phyloP scores from a whole-genome alignment of 495 filamentous ascomycete species.

The Penicillium angulare region DNA sequence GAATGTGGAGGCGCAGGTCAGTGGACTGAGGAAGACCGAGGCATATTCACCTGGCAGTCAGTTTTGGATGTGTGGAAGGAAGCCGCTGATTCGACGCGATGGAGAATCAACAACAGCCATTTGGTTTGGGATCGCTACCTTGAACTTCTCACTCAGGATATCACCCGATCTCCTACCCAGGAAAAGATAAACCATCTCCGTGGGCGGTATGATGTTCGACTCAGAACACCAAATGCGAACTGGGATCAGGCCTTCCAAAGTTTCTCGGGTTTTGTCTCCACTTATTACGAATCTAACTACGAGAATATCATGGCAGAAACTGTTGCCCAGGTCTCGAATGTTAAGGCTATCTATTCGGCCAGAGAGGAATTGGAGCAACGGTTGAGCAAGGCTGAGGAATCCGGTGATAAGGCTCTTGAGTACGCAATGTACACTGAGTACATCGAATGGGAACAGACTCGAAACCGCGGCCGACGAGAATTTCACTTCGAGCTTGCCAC shows the following conservation, averaged over 20 bases:
- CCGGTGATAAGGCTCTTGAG: constrained; percentile 56
- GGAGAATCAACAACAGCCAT: constrained; percentile 81
- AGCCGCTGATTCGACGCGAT: constrained; percentile 73
- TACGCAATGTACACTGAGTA: constrained; percentile 69
- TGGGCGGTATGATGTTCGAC: constrained; percentile 67
- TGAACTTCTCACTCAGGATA: constrained; percentile 58
- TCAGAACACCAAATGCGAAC: constrained; percentile 75
- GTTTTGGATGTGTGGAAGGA: constrained; percentile 77
- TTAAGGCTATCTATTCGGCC: constrained; percentile 64
- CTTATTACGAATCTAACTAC: constrained; percentile 70
- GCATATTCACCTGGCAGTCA: constrained; percentile 69
- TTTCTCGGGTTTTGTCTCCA: constrained; percentile 78
- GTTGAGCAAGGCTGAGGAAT: constrained; percentile 57
- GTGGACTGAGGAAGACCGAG: constrained; percentile 76
- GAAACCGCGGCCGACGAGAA: constrained; percentile 50
- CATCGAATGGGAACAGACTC: constrained; percentile 75
- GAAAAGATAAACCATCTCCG: constrained; percentile 64
- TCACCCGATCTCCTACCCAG: constrained; percentile 53
- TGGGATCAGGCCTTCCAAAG: constrained; percentile 84
- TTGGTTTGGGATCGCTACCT: constrained; percentile 83
- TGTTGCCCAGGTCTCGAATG: constrained; percentile 60
- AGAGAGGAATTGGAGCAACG: constrained; percentile 72
- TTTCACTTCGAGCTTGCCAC: constrained; percentile 63
- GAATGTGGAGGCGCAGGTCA: constrained; percentile 53
- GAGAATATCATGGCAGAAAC: constrained; percentile 76